Evolutionary conservation across 2,329 filamentous ascomycete genomes (phyloP), one percentile per base, ranked within the genome.

Genomic region (Phoma herbarum): DNA sequence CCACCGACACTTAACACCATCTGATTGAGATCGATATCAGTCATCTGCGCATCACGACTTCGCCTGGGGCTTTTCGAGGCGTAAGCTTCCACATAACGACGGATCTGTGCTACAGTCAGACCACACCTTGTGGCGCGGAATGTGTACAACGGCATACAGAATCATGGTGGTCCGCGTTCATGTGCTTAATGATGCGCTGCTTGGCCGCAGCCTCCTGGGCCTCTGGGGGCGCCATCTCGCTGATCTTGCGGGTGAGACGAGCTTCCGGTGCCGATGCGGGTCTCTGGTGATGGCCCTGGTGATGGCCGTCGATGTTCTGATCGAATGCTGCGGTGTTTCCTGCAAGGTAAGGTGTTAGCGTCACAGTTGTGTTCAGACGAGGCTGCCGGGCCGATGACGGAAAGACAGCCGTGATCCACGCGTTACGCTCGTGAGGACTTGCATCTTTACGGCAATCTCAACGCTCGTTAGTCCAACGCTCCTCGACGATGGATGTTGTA

Each of bases 161-260:
- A 67, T 86, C 84, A 50, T 84, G 81, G 79, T 97, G 94, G 77
- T 94, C 90, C 42, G 82, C 81, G 80, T 97, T 97, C 91, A 97
- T 95, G 81, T 97, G 93, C 31, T 82, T 82, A 72, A 94, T 85
- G 75, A 92, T 88, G 58, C 88, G 86, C 57, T 81, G 69, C 71
- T 87, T 87, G 58, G 81, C 78, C 0, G 80, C 82, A 37, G 77
- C 78, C 52, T 84, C 82, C 63, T 80, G 72, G n/a, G 74, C 63
- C 29, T 73, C 70, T 55, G 69, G 52, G 39, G 69, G 65, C 12
- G 72, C 61, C 75, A 78, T 74, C 11, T 20, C 20, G 20, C 37
- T 20, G 22, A 43, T 23, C 37, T 41, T 60, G 51, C 12, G 37
- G 12, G 12, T 43, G n/a, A 8, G 5, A 31, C 41, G 33, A 41